Evolutionary conservation across 1,284 basidiomycete genomes (phyloP).

Genomic region (Salmacisia buchloeana): DNA sequence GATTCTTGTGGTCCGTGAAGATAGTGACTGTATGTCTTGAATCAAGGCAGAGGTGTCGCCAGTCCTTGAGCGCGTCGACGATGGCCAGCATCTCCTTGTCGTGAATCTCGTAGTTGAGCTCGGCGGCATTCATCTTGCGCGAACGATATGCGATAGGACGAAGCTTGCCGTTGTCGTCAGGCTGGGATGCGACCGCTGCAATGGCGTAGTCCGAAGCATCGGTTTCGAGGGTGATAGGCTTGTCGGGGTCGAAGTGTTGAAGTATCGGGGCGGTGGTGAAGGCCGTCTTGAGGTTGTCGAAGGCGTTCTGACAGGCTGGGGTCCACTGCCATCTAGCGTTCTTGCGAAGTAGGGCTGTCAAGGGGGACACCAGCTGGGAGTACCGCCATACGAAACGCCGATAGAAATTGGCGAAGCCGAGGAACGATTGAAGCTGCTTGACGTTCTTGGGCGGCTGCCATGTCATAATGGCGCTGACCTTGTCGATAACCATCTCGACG

Average conservation of each 20-base stretch:
- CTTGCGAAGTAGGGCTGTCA: too few relatives aligned
- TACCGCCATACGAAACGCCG: too few relatives aligned
- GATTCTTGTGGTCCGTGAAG: slow-evolving; percentile 15
- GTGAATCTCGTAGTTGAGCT: slow-evolving; percentile 15
- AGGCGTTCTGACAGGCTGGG: slow-evolving; percentile 36
- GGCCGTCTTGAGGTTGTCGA: slow-evolving; percentile 51
- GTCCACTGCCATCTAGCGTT: slow-evolving; percentile 24
- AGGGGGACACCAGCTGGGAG: too few relatives aligned
- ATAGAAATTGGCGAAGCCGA: too few relatives aligned
- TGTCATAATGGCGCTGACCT: slow-evolving; percentile 50
- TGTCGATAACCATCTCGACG: slow-evolving; percentile 53
- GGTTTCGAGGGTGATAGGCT: slow-evolving; percentile 42
- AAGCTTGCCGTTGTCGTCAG: background rate
- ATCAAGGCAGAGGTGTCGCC: slow-evolving; percentile 14
- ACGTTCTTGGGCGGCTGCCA: slow-evolving; percentile 52
- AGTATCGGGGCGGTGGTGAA: slow-evolving; percentile 46
- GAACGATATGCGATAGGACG: background rate
- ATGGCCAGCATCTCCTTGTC: slow-evolving; percentile 16
- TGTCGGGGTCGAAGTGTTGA: too few relatives aligned
- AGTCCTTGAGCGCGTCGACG: background rate
- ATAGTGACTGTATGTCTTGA: background rate
- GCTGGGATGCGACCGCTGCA: slow-evolving; percentile 37
- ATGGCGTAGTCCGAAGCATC: slow-evolving; percentile 46
- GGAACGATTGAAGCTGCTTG: too few relatives aligned
- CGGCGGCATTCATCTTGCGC: slow-evolving; percentile 21